Evolutionary conservation across 306 rosid species (phyloP), one percentile per base, ranked within the genome.

Genomic region (Gleditsia sinensis): DNA sequence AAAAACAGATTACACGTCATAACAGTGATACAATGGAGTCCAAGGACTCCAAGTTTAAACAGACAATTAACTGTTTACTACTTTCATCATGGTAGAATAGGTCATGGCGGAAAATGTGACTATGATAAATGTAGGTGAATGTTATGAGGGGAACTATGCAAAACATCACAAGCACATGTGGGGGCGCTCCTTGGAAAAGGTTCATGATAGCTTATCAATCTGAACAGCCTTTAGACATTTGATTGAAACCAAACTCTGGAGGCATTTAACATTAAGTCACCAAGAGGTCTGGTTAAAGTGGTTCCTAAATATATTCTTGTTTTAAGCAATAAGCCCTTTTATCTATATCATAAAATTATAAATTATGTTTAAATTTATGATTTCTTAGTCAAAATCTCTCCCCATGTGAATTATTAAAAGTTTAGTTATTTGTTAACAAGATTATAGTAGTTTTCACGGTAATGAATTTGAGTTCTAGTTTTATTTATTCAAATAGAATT

Each of bases 241-340:
- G 19, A 75, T 12, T 39, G 23, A 21, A 59, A 24, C 6, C 10
- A 59, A 48, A 49, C 27, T 61, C 25, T 59, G 10, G 39, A 33
- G 46, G 37, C 40, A 48, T 46, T 16, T n/a, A 45, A 32, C 36
- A 46, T 32, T 60, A 12, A 33, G 46, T 48, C 61, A 48, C 9
- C 37, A 23, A 21, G 25, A 46, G 21, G 57, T 20, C 17, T 28
- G 53, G 1, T 61, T 61, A 36, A 61, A 4, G 48, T 19, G 36
- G 28, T 28, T 57, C 68, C 45, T 43, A 28, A 42, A 40, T 72
- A 42, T 71, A 45, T 55, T 11, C 42, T 51, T 4, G 65, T 51
- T 16, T 3, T 14, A 54, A 50, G 53, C 25, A 40, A 53, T 10
- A 21, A 71, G 5, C 43, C 6, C 36, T 40, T n/a, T 39, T 24